These are phyloP conservation scores for Chlorella sp. DNA, from an alignment of 139 green algal species.

Conservation along the genomic window DNA sequence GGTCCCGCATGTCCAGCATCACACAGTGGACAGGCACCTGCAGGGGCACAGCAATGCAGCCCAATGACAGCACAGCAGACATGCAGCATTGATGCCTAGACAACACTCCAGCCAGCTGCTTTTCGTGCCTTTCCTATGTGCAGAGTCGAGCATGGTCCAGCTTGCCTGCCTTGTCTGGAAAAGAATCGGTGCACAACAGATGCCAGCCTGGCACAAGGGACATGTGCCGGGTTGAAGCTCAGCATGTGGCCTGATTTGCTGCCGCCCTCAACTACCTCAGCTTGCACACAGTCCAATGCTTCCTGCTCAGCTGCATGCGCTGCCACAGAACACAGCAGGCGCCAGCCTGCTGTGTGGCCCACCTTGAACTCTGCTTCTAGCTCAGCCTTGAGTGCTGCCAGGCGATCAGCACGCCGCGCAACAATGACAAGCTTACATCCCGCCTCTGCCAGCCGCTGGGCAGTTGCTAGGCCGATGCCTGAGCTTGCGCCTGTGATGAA, in stretches of 20 bases:
- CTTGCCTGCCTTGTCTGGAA: too few species aligned
- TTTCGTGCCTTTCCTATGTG: too few species aligned
- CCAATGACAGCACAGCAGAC: too few species aligned
- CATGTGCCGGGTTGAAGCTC: too few species aligned
- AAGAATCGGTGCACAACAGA: too few species aligned
- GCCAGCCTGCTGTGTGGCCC: neutral
- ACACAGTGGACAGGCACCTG: too few species aligned
- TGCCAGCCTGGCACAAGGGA: too few species aligned
- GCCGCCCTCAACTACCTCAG: conserved; percentile 39
- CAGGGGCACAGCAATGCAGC: too few species aligned
- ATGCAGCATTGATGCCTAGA: too few species aligned
- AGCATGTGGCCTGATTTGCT: neutral
- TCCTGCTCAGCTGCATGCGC: conserved; percentile 55
- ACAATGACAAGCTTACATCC: conserved; percentile 63
- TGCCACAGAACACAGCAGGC: conserved; percentile 34
- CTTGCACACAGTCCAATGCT: conserved; percentile 30
- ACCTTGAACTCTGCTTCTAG: conserved; percentile 20
- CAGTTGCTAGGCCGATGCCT: conserved; percentile 71
- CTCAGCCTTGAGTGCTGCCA: conserved; percentile 50
- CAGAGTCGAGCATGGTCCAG: too few species aligned
- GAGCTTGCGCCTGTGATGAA: conserved; percentile 10
- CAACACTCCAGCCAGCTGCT: too few species aligned
- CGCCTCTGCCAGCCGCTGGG: conserved; percentile 61
- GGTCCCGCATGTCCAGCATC: too few species aligned
- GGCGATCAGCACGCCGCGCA: conserved; percentile 53